Conservation (phyloP, 129 eudicot species). For the Pittosporum tobira region DNA sequence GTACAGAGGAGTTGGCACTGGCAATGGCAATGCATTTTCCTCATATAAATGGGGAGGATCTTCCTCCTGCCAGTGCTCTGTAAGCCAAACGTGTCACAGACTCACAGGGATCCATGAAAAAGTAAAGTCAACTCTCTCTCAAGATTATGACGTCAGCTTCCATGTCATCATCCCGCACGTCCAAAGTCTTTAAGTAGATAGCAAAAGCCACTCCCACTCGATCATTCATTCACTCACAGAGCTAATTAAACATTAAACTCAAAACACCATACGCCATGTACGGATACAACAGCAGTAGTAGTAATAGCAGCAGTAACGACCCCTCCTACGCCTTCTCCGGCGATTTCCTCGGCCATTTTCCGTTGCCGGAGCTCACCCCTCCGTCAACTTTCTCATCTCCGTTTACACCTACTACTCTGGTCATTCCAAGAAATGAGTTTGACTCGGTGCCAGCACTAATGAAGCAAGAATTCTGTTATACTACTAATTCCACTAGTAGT, state of each 20-base stretch:
- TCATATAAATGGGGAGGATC: neutral
- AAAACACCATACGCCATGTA: slow-evolving; percentile 26
- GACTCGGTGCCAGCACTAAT: slow-evolving; percentile 19
- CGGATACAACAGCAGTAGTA: slow-evolving; percentile 7
- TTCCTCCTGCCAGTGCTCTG: neutral
- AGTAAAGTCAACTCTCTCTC: slow-evolving; percentile 15
- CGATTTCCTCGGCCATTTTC: slow-evolving; percentile 15
- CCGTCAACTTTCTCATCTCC: slow-evolving; percentile 2
- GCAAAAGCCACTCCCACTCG: neutral
- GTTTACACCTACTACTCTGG: slow-evolving; percentile 12
- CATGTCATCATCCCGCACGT: slow-evolving; percentile 18
- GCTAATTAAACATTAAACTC: neutral
- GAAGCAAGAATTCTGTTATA: slow-evolving; percentile 22
- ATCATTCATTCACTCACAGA: neutral
- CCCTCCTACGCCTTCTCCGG: slow-evolving; percentile 12
- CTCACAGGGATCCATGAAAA: neutral
- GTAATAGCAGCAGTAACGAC: slow-evolving; percentile 1
- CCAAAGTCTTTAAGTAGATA: slow-evolving; percentile 14
- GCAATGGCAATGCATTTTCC: neutral
- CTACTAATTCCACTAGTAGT: slow-evolving; percentile 7
- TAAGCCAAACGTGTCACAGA: neutral
- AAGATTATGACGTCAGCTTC: slow-evolving; percentile 17
- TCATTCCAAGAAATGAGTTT: slow-evolving; percentile 22
- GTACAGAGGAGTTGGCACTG: neutral
- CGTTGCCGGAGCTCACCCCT: slow-evolving; percentile 1